Evolutionary conservation across 257 asterid genomes (phyloP), one percentile per base, ranked within the genome.

Genomic region (Jaltomata sinuosa): DNA sequence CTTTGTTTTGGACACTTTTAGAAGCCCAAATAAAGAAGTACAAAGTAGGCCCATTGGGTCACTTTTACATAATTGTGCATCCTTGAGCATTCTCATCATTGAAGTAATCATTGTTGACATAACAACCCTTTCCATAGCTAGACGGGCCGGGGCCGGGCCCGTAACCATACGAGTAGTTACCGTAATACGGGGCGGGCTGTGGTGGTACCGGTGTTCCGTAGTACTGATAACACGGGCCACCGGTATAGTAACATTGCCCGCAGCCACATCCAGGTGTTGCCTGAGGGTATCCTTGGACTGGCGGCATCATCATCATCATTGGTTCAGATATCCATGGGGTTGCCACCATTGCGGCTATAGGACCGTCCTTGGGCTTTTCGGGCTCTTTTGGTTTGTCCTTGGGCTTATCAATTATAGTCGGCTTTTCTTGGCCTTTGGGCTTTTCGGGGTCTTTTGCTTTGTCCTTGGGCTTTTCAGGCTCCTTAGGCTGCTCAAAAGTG

Each of bases 11-110:
- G 79, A 1, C 54, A 11, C 32, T 71, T n/a, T 71, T 40, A 6
- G 0, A 71, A 71, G 79, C 79, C 79, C 79, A 71, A n/a, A n/a
- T 38, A 38, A 38, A n/a, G 19, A 71, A 71, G 79, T 25, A 4
- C 61, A 47, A 27, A 47, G 61, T 47, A 76, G 81, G 81, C 59
- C 81, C 52, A 36, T 76, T 18, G 49, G 61, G 25, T 22, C 16
- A 40, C 22, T 59, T 72, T 88, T 84, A 93, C 97, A 91, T 91
- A 85, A 93, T 87, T 22, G 90, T 85, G 85, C 97, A 93, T 7
- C 84, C 83, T 72, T 83, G 84, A 18, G 92, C 89, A 36, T 92
- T 90, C 31, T 93, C 97, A 21, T 93, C 97, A 64, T 88, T 86
- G 6, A 89, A 89, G 72, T 88, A 91, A 42, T 90, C 95, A 29